Conservation (phyloP, 192 early-diverging fungal species). For the Rhizophagus prolifer region DNA sequence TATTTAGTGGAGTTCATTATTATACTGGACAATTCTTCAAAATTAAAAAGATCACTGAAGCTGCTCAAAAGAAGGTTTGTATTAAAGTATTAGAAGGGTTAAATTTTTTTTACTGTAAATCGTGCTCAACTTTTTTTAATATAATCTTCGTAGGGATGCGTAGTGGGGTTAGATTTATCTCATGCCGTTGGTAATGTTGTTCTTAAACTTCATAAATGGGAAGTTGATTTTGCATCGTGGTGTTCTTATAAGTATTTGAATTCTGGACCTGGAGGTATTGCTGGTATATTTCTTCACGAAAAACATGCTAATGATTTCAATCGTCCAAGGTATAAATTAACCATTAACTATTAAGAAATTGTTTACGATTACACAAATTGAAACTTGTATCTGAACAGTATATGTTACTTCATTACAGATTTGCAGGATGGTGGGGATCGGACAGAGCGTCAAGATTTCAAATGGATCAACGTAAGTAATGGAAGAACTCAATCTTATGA, state of each 20-base stretch:
- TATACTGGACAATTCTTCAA: slow-evolving; percentile 92
- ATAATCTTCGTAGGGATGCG: slow-evolving; percentile 63
- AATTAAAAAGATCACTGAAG: slow-evolving; percentile 79
- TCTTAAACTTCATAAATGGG: slow-evolving; percentile 89
- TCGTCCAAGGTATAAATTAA: slow-evolving; percentile 50
- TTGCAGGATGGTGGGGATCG: slow-evolving; percentile 95
- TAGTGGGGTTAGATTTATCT: slow-evolving; percentile 93
- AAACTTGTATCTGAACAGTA: background rate
- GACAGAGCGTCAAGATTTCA: slow-evolving; percentile 80
- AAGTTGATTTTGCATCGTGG: slow-evolving; percentile 97
- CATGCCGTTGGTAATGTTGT: slow-evolving; percentile 95
- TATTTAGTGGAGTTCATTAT: slow-evolving; percentile 91
- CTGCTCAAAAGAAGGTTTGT: slow-evolving; percentile 72
- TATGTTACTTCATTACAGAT: slow-evolving; percentile 38
- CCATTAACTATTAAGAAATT: background rate
- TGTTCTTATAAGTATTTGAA: slow-evolving; percentile 99
- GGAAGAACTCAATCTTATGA: background rate
- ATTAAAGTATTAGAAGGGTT: background rate
- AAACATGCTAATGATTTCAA: slow-evolving; percentile 62
- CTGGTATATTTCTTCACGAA: slow-evolving; percentile 88
- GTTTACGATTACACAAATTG: background rate
- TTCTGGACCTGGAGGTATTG: slow-evolving; percentile 94
- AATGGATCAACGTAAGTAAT: slow-evolving; percentile 69
- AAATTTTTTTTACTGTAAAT: background rate
- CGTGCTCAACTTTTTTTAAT: background rate